Percentiles rank a stretch among this genome's conserved stretches.
Evolutionary conservation across 2,329 filamentous ascomycete species (phyloP).

Genomic region (Incumbomyces delicatus): DNA sequence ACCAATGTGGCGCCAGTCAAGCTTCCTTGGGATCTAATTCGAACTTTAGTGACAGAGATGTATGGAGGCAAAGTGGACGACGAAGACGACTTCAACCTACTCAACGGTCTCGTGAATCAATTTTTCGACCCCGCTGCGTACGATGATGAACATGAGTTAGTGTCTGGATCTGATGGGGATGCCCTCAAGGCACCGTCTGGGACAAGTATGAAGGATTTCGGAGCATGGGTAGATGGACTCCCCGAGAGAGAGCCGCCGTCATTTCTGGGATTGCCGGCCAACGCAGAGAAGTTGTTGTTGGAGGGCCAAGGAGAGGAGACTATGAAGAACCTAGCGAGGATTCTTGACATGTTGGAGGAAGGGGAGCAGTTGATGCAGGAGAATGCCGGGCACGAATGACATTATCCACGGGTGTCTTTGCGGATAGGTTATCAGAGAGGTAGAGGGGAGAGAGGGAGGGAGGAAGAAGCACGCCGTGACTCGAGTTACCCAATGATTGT

Average conservation of each 20-base stretch:
- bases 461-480: too few species aligned
- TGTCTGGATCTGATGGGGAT: constrained; percentile 54
- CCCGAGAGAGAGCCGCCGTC: constrained; percentile 94
- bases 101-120: constrained; percentile 62
- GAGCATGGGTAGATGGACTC: constrained; percentile 79
- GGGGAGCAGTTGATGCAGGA: constrained; percentile 74
- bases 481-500: too few species aligned
- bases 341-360: constrained; percentile 83
- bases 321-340: constrained; percentile 72
- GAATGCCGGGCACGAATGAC: constrained; percentile 36
- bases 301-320: constrained; percentile 79
- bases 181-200: constrained; percentile 66
- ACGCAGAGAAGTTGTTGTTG: constrained; percentile 89
- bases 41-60: constrained; percentile 80
- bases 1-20: constrained; percentile 90
- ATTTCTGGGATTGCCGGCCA: constrained; percentile 84
- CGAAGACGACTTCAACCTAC: constrained; percentile 66
- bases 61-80: constrained; percentile 98
- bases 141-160: constrained; percentile 83
- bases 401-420: neutral
- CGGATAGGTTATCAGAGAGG: too few species aligned
- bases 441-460: too few species aligned
- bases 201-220: constrained; percentile 76
- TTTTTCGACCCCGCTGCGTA: constrained; percentile 83
- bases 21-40: constrained; percentile 93